These are phyloP conservation scores for Vachellia pachyceras DNA, from an alignment of 306 rosid genomes.

Conservation along the genomic window DNA sequence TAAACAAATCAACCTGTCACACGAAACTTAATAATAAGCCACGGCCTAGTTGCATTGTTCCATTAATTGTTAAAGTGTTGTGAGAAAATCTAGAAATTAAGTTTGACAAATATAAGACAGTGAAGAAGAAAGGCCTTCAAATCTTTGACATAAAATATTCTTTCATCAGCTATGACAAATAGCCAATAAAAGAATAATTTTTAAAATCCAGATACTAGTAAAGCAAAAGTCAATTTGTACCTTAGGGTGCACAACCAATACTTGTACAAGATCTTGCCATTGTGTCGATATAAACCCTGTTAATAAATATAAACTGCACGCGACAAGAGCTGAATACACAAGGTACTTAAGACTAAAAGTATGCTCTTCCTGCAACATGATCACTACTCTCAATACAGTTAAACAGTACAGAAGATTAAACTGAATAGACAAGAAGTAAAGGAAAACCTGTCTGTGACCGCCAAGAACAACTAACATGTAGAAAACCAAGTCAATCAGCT, in stretches of 20 bases:
- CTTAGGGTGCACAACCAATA: conserved; percentile 91
- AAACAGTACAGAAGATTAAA: conserved; percentile 35
- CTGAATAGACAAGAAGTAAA: conserved; percentile 37
- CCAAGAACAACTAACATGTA: conserved; percentile 74
- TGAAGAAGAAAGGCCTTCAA: conserved; percentile 13
- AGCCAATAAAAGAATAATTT: conserved; percentile 2
- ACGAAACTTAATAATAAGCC: conserved; percentile 47
- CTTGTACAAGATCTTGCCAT: conserved; percentile 86
- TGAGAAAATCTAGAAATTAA: background rate
- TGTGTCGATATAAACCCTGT: conserved; percentile 76
- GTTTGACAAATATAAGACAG: conserved; percentile 15
- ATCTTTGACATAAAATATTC: conserved; percentile 21
- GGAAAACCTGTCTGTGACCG: conserved; percentile 76
- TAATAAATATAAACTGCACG: conserved; percentile 75
- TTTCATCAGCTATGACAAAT: conserved; percentile 26
- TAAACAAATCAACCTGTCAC: conserved; percentile 87
- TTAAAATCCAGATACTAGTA: conserved; percentile 23
- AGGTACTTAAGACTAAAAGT: conserved; percentile 53
- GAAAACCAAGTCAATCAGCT: conserved; percentile 83
- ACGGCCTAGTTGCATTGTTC: conserved; percentile 25
- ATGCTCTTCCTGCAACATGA: conserved; percentile 68
- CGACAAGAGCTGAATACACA: conserved; percentile 79
- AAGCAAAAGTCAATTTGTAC: conserved; percentile 44
- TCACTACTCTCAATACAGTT: conserved; percentile 45
- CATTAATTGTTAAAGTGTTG: conserved; percentile 20